Evolutionary conservation across 2,329 filamentous ascomycete genomes (phyloP), one percentile per base, ranked within the genome.

Genomic region (Epichloe scottii): DNA sequence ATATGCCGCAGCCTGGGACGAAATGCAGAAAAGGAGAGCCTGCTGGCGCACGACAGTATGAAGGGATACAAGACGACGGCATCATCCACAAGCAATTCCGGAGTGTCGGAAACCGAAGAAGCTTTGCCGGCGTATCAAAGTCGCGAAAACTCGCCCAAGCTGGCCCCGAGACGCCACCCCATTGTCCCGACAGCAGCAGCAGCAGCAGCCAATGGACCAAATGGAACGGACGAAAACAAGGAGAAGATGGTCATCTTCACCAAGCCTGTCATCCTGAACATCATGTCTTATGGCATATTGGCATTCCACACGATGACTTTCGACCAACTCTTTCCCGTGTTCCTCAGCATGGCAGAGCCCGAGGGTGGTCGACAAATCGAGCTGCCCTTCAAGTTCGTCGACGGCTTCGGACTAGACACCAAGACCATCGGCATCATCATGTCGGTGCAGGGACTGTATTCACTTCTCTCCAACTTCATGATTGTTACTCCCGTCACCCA

Each of bases 251-350:
- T 49, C 12, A 47, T 50, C 10, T 96, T 97, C 66, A 95, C 88
- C 12, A 81, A 75, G 63, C 87, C 91, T 47, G 87, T 97, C 51
- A 74, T 95, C 54, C 74, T 94, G 62, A 91, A 90, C 63, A 95
- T 96, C 56, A 71, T 91, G 52, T 89, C 87, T 49, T 95, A 94
- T 64, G 91, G 90, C 43, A 89, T 97, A 60, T 74, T 97, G 53
- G 91, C 91, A 56, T 96, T 95, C 71, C 91, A 97, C 70, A 96
- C 91, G 12, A 96, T 98, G 69, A 94, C 90, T 0, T 93, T 95
- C 60, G 93, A 98, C 68, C 87, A 95, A 62, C 78, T 97, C 46
- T 83, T 97, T 59, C 91, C 93, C 0, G 87, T 96, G 2, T 89
- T 98, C 59, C 80, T 98, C 62, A 91, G 87, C 66, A 87, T 87